Evolutionary conservation across 768 basidiomycete genomes (phyloP), one percentile per base, ranked within the genome.

Genomic region (Galerina sulciceps): DNA sequence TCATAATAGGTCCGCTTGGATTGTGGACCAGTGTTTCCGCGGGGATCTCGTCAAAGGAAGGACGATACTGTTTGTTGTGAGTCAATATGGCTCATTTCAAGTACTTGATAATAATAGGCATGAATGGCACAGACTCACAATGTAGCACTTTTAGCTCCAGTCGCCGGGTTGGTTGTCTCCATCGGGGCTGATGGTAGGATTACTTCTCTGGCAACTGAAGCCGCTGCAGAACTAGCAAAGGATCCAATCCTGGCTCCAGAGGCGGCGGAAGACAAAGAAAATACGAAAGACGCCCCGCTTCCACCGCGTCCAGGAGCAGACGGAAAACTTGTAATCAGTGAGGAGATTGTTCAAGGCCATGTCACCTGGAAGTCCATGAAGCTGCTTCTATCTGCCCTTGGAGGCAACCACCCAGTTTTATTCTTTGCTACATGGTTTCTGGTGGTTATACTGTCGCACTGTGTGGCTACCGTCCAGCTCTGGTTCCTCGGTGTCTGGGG

Each of bases 261-360:
- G 17, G 4, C 26, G 13, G 20, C 37, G 18, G 14, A 38, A 51
- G 20, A 26, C 9, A 37, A 15, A n/a, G n/a, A 15, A 11, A 3
- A 20, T 20, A 13, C 11, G 10, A 22, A 40, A 14, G 20, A 22
- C 8, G 49, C 37, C 14, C 13, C 23, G 10, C 9, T 4, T 13
- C 9, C 49, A 14, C 49, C 13, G 13, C 37, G 17, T 11, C 18
- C 18, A 14, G 37, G 37, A 40, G 65, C 66, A 22, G 53, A 55
- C 17, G 86, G 86, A 3, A 87, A 88, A 65, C 75, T 89, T 18
- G 78, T 88, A 42, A 71, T 86, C 3, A 80, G 80, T 1, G 88
- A 90, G 66, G 88, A 90, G 67, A 76, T 87, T 43, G 81, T 75
- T 10, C 74, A 80, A 56, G 69, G 69, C 9, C 64, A 61, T 37